phyloP scores from a whole-genome alignment of 169 alveolate species.

The Plasmodium vinckei region DNA sequence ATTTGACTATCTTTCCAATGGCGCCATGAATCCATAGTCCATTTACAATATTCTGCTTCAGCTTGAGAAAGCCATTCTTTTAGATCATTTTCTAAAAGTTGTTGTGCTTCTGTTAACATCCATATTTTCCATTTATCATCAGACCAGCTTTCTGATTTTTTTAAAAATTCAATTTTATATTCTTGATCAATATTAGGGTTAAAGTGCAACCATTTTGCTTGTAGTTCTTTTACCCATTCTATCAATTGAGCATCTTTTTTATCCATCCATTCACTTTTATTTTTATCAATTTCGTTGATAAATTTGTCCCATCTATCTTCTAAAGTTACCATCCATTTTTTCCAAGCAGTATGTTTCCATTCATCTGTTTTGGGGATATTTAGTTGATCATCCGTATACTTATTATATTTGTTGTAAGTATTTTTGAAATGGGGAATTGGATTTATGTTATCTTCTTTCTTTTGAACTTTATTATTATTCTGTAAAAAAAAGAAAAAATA shows the following conservation, averaged over 20 bases:
- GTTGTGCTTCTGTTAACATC: slow-evolving; percentile 38
- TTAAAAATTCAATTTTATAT: slow-evolving; percentile 3
- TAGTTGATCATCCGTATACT: neutral
- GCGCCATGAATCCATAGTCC: slow-evolving; percentile 38
- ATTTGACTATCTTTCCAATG: slow-evolving; percentile 35
- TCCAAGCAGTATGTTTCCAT: slow-evolving; percentile 20
- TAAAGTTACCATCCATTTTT: slow-evolving; percentile 3
- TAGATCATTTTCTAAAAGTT: slow-evolving; percentile 21
- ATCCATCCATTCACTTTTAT: slow-evolving; percentile 26
- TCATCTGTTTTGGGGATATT: neutral
- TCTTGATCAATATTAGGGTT: slow-evolving; percentile 15
- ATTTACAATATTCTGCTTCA: slow-evolving; percentile 24
- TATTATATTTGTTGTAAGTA: too few species aligned
- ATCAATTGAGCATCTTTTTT: slow-evolving; percentile 21
- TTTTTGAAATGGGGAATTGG: too few species aligned
- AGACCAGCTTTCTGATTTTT: slow-evolving; percentile 18
- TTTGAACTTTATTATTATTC: too few species aligned
- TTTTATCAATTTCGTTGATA: neutral
- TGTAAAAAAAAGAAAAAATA: too few species aligned
- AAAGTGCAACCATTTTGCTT: slow-evolving; percentile 22
- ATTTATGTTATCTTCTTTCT: too few species aligned
- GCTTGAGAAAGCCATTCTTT: slow-evolving; percentile 17
- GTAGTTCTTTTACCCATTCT: neutral
- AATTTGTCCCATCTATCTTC: slow-evolving; percentile 10
- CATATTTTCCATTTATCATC: slow-evolving; percentile 38